These are phyloP conservation scores for Sphagnurus paluster DNA, from an alignment of 1,284 basidiomycete genomes.

Conservation along the genomic window DNA sequence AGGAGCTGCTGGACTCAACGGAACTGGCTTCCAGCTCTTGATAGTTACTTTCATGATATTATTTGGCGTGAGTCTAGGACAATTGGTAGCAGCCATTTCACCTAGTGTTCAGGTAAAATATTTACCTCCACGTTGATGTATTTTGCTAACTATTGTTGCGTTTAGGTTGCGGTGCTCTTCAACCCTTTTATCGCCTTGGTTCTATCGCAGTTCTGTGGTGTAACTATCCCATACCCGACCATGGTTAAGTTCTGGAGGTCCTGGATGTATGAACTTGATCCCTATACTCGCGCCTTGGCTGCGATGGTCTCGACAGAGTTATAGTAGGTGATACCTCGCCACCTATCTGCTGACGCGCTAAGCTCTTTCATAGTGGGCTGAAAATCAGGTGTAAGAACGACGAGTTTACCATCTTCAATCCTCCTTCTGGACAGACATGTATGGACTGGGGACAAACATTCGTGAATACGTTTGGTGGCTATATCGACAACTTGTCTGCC, in stretches of 20 bases:
- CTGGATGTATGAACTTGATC: constrained; percentile 73
- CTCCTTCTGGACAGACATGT: constrained; percentile 79
- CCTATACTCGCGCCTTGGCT: constrained; percentile 73
- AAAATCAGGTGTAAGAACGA: constrained; percentile 62
- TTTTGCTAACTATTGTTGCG: neutral
- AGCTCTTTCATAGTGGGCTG: constrained; percentile 51
- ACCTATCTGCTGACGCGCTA: neutral
- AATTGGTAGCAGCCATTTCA: constrained; percentile 74
- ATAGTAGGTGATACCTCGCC: constrained; percentile 44
- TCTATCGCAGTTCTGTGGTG: constrained; percentile 77
- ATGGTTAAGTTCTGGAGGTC: constrained; percentile 72
- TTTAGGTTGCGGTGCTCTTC: constrained; percentile 71
- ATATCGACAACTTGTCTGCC: constrained; percentile 73
- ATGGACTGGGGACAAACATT: constrained; percentile 69
- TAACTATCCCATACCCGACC: constrained; percentile 73
- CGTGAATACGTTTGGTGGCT: constrained; percentile 66
- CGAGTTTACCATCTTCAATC: constrained; percentile 70
- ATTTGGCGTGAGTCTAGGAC: constrained; percentile 81
- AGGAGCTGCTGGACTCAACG: constrained; percentile 56
- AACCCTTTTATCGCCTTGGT: constrained; percentile 78
- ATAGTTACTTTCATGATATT: constrained; percentile 72
- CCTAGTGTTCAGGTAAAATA: constrained; percentile 62
- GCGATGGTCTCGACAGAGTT: constrained; percentile 82
- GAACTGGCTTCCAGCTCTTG: constrained; percentile 76
- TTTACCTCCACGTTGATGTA: neutral